Evolutionary conservation across 768 basidiomycete genomes (phyloP).

Genomic region (Sarcodon aspratus): DNA sequence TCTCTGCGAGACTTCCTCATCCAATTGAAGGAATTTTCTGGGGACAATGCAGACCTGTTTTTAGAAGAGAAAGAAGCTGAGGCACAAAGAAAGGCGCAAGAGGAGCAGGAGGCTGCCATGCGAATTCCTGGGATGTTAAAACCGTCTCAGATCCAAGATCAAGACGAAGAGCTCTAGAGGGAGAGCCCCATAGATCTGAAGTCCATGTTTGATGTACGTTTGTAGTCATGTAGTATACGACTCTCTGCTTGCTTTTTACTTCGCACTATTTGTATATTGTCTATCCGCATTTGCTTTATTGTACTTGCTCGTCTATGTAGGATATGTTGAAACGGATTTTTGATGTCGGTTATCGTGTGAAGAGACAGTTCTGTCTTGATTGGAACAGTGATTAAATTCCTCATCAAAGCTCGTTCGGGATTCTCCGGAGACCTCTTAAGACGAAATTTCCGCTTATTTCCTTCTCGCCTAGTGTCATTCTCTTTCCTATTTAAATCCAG

Average conservation of each 20-base stretch:
- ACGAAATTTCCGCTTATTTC: too few relatives aligned
- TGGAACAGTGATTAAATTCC: too few relatives aligned
- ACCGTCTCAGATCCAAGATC: slow-evolving; percentile 82
- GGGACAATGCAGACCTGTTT: slow-evolving; percentile 80
- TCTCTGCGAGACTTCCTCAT: slow-evolving; percentile 91
- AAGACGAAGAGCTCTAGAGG: slow-evolving; percentile 64
- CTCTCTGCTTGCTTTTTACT: neutral
- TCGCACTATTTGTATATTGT: too few relatives aligned
- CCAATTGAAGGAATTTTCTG: slow-evolving; percentile 89
- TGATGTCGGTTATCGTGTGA: too few relatives aligned
- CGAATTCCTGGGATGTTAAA: slow-evolving; percentile 91
- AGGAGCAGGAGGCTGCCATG: slow-evolving; percentile 79
- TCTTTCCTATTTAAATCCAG: too few relatives aligned
- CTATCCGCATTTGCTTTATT: too few relatives aligned
- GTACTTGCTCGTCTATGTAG: too few relatives aligned
- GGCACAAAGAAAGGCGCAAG: slow-evolving; percentile 55
- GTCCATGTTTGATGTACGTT: neutral
- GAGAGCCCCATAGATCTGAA: neutral
- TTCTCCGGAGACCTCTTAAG: too few relatives aligned
- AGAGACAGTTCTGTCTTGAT: too few relatives aligned
- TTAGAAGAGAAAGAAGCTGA: slow-evolving; percentile 89
- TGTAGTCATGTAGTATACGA: neutral
- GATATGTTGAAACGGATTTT: too few relatives aligned
- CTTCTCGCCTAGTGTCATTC: too few relatives aligned
- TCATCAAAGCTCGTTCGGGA: too few relatives aligned